Base-by-base conservation (phyloP, 352 stramenopile species). In the Phytophthora litchii region DNA sequence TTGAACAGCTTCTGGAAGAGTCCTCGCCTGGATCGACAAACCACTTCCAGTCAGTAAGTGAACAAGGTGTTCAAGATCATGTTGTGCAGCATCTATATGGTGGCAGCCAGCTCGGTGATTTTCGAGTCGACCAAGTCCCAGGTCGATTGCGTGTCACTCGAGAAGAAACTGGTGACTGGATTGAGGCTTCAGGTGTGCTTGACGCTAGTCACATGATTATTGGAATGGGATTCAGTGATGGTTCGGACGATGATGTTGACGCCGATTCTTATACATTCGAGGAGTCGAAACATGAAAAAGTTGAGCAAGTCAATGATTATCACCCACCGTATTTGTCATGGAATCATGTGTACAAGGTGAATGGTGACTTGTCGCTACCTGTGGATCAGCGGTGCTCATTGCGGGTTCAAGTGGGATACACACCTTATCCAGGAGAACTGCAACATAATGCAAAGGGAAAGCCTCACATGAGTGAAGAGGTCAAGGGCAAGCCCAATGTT, bases 141-240 rank as follows among this genome's bases (percentile, higher is more conserved):
- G 68, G 72, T 7, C 54, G 74, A 35, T 72, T 88, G 57, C 77
- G 81, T 12, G 76, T 90, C 42, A 89, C 74, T 49, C 71, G 80
- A 21, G 74, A 88, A 34, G 70, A 83, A 34, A 90, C 73, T 3
- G 74, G 78, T 42, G 79, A 92, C 36, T 92, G 83, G 83, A 59
- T 92, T 45, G 81, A 91, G 52, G 67, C 70, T 20, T 75, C 75
- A 1, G 73, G 76, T 9, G 25, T 88, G n/a, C 50, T 73, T 37
- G 83, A 89, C 29, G 37, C 54, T 2, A 76, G 40, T 3, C 68
- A 83, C 40, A 54, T 88, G 51, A 65, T 88, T 25, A 60, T 86
- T 19, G 67, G 64, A 0, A 54, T 73, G 3, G 68, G 76, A 19
- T 59, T 57, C 5, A 60, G 54, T 19, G 59, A 70, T 46, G 67